A percentile compares a stretch with the other conserved stretches of the same genome.
Evolutionary conservation across 192 early-diverging fungal genomes (phyloP).

Genomic region (Coemansia sp.): DNA sequence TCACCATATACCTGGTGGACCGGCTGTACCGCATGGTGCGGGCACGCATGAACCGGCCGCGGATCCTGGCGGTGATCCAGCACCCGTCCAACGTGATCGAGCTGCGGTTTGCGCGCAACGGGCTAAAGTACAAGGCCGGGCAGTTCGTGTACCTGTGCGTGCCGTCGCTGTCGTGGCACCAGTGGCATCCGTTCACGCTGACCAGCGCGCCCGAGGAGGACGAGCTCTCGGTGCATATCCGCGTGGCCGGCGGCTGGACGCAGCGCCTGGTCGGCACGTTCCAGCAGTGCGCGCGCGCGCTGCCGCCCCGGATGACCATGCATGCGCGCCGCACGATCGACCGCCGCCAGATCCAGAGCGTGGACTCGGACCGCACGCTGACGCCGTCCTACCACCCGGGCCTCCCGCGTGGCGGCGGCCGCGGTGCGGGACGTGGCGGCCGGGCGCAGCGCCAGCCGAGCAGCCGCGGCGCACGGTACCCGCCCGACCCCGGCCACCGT

Average conservation of each 20-base stretch:
- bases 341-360: background rate
- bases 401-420: background rate
- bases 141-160: slow-evolving; percentile 73
- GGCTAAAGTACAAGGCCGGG: slow-evolving; percentile 56
- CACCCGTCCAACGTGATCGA: slow-evolving; percentile 80
- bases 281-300: slow-evolving; percentile 4
- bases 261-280: slow-evolving; percentile 43
- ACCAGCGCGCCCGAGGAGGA: slow-evolving; percentile 76
- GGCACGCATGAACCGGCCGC: slow-evolving; percentile 55
- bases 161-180: slow-evolving; percentile 61
- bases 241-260: slow-evolving; percentile 73
- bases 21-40: slow-evolving; percentile 63
- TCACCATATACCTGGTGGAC: slow-evolving; percentile 61
- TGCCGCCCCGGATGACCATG: background rate
- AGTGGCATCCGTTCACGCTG: slow-evolving; percentile 85
- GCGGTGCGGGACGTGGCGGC: background rate
- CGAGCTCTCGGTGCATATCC: slow-evolving; percentile 69
- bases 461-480: slow-evolving; percentile 6
- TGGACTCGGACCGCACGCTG: slow-evolving; percentile 5
- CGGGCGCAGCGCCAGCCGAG: slow-evolving; percentile 4
- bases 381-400: slow-evolving; percentile 3
- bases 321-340: background rate
- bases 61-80: slow-evolving; percentile 74
- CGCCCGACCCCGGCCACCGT: slow-evolving; percentile 19
- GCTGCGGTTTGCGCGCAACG: slow-evolving; percentile 66